These are phyloP conservation scores for Papiliotrema flavescens DNA, from an alignment of 1,284 basidiomycete genomes.

Conservation along the genomic window DNA sequence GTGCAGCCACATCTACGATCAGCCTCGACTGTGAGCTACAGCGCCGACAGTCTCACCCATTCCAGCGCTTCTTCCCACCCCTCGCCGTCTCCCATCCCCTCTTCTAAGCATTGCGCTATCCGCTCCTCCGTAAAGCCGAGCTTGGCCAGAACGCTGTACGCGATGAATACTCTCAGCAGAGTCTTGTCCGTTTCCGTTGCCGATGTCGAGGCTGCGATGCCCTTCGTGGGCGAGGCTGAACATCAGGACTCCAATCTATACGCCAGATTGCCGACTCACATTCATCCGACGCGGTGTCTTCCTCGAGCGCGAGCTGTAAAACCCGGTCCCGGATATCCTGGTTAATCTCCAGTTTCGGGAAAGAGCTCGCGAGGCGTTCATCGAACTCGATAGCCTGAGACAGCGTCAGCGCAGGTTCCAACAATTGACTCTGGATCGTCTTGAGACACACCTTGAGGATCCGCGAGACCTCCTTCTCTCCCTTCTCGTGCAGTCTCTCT, in stretches of 20 bases:
- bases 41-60: slow-evolving; percentile 61
- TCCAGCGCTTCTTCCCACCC: slow-evolving; percentile 88
- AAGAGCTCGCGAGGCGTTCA: slow-evolving; percentile 65
- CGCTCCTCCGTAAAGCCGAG: slow-evolving; percentile 73
- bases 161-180: slow-evolving; percentile 67
- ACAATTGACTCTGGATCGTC: not conserved
- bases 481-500: slow-evolving; percentile 80
- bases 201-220: not conserved
- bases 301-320: slow-evolving; percentile 44
- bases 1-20: slow-evolving; percentile 62
- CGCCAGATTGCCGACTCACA: not conserved
- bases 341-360: slow-evolving; percentile 66
- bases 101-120: slow-evolving; percentile 49
- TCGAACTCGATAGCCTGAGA: slow-evolving; percentile 77
- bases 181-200: slow-evolving; percentile 59
- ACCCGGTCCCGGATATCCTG: slow-evolving; percentile 59
- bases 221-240: no score
- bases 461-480: slow-evolving; percentile 80
- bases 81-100: slow-evolving; percentile 50
- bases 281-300: slow-evolving; percentile 33
- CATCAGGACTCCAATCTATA: no score
- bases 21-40: slow-evolving; percentile 7
- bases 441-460: slow-evolving; percentile 58
- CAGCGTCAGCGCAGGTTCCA: not conserved
- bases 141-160: slow-evolving; percentile 76